Conservation (phyloP, 352 stramenopile genomes). For the Pythium aquatile region DNA sequence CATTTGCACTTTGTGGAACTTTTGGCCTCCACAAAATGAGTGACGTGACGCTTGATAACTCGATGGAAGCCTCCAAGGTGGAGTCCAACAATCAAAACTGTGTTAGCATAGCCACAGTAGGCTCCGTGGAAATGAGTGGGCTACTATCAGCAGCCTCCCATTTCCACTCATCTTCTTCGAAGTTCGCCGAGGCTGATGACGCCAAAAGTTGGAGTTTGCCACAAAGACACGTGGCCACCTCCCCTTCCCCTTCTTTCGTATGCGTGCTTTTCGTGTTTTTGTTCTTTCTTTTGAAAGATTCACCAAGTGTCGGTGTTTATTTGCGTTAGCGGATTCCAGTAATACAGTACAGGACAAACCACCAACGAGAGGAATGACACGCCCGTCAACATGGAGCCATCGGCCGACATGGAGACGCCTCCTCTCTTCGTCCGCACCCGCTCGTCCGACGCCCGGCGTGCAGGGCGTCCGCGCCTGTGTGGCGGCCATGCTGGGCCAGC, state of each 20-base stretch:
- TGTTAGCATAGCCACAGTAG: neutral
- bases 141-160: neutral
- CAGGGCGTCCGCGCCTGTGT: slow-evolving; percentile 37
- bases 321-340: no score
- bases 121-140: no score
- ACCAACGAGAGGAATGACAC: no score
- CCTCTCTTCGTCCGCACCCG: neutral
- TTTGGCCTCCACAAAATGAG: neutral
- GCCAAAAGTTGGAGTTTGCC: neutral
- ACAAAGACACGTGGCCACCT: neutral
- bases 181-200: neutral
- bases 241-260: neutral
- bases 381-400: no score
- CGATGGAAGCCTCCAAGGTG: neutral
- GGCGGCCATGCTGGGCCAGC: slow-evolving; percentile 64
- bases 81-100: neutral
- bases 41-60: neutral
- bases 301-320: no score
- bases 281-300: no score
- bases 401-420: neutral
- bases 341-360: no score
- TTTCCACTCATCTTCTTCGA: neutral
- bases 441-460: neutral
- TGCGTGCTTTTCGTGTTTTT: neutral
- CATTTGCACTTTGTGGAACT: neutral